A percentile compares a stretch with the other conserved stretches of the same genome.
phyloP scores from a whole-genome alignment of 2,329 filamentous ascomycete genomes.

The Phialophora expanda region DNA sequence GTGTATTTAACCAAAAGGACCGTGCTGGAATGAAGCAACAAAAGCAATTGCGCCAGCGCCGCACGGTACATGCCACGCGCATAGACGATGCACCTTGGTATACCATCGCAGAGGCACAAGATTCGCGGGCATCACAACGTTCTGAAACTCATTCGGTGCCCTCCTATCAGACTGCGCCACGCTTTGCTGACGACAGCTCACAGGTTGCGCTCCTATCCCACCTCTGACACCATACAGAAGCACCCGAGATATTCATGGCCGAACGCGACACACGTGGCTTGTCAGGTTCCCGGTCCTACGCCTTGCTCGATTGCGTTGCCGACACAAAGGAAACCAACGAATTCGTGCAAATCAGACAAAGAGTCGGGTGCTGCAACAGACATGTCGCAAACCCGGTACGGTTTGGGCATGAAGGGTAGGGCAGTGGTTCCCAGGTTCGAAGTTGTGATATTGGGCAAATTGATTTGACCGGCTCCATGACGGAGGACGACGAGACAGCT shows the following conservation, averaged over 20 bases:
- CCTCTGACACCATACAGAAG: not conserved
- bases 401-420: not conserved
- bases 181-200: slow-evolving; percentile 3
- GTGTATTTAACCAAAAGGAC: not conserved
- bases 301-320: not conserved
- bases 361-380: not conserved
- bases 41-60: not conserved
- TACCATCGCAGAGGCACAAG: not conserved
- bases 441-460: not conserved
- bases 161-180: slow-evolving; percentile 20
- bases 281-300: not conserved
- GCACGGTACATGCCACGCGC: not conserved
- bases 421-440: not conserved
- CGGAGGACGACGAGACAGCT: not conserved
- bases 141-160: not conserved
- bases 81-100: not conserved
- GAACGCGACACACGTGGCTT: not conserved
- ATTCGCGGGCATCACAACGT: not conserved
- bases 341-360: not conserved
- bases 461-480: not conserved
- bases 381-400: not conserved
- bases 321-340: not conserved
- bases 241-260: not conserved
- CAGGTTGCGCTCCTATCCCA: not conserved
- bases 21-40: slow-evolving; percentile 6